Evolutionary conservation across 2,329 filamentous ascomycete species (phyloP).

Genomic region (Fusarium dimerum): DNA sequence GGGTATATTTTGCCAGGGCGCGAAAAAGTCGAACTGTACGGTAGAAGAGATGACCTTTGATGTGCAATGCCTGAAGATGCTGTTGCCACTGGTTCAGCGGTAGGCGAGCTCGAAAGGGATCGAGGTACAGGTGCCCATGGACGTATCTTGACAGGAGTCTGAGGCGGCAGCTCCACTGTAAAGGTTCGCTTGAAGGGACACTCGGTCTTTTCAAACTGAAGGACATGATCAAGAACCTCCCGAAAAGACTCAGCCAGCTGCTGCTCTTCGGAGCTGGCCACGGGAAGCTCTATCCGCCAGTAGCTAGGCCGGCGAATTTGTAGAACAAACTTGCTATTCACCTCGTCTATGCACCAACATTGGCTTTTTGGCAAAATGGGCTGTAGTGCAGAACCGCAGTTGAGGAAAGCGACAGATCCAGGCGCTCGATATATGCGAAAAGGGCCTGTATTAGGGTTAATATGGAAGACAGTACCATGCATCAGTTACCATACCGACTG

Average conservation of each 20-base stretch:
- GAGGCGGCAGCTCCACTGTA: slow-evolving; percentile 70
- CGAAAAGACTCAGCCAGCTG: slow-evolving; percentile 67
- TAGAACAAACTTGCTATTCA: slow-evolving; percentile 79
- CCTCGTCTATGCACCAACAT: slow-evolving; percentile 89
- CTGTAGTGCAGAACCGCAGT: slow-evolving; percentile 79
- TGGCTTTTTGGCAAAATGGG: slow-evolving; percentile 88
- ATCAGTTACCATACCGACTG: slow-evolving; percentile 58
- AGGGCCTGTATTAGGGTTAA: slow-evolving; percentile 52
- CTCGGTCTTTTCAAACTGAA: slow-evolving; percentile 84
- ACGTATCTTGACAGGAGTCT: slow-evolving; percentile 64
- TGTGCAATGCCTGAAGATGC: slow-evolving; percentile 8
- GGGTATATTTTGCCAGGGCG: slow-evolving; percentile 4
- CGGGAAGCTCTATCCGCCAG: slow-evolving; percentile 86
- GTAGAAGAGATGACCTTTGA: slow-evolving; percentile 18
- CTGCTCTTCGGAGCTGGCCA: slow-evolving; percentile 48
- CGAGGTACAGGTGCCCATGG: slow-evolving; percentile 61
- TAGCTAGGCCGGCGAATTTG: slow-evolving; percentile 82
- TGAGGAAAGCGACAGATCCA: slow-evolving; percentile 84
- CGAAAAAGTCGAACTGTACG: slow-evolving; percentile 18
- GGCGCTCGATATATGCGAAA: slow-evolving; percentile 85
- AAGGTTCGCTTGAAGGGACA: slow-evolving; percentile 84
- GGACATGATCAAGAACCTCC: slow-evolving; percentile 66
- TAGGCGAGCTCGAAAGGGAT: slow-evolving; percentile 11
- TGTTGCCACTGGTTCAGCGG: slow-evolving; percentile 9
- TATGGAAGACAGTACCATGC: too few relatives aligned